Base-by-base conservation (phyloP, 768 basidiomycete genomes). In the Lactarius psammicola region DNA sequence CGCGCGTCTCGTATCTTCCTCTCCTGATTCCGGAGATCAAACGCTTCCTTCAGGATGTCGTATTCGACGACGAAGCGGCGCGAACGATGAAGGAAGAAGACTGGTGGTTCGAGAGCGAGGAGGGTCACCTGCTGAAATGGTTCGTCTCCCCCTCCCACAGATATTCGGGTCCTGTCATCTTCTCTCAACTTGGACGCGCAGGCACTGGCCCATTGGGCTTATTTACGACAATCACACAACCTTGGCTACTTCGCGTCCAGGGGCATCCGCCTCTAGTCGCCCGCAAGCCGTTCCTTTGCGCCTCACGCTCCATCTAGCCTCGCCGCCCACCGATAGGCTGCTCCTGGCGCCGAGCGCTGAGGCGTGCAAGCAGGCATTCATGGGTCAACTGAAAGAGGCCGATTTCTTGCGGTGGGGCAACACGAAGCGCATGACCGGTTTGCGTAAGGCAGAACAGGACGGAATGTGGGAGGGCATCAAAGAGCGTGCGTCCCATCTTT, bases 161-260 rank as follows among this genome's bases (percentile, higher is more conserved):
- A 11, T 23, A 23, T 23, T 54, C 54, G 20, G 26, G 18, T 10
- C 54, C 34, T 36, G 15, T 46, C 30, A 10, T 63, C 33, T 30
- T 54, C 44, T 42, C 49, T 28, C 49, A 18, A 42, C 63, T 26
- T 20, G 9, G 17, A 56, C 62, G 53, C 53, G 53, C 73, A 99
- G 97, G 95, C 95, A 99, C 76, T 98, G 96, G 97, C 89, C 96
- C 57, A 85, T 99, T 64, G 97, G 97, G 36, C 82, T 98, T 49
- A 86, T 98, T 67, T 95, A 95, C 74, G 95, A 92, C 77, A 94
- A 85, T 76, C 87, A 92, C 74, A 82, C 83, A 33, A 86, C 89
- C 66, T 85, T 87, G 20, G 74, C 80, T 10, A 85, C 87, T 11
- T 75, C 86, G 53, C 84, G 86, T 31, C 71, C 75, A 20, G 60